These are phyloP conservation scores for Nicotiana sylvestris DNA, from an alignment of 257 asterid genomes.

Conservation along the genomic window DNA sequence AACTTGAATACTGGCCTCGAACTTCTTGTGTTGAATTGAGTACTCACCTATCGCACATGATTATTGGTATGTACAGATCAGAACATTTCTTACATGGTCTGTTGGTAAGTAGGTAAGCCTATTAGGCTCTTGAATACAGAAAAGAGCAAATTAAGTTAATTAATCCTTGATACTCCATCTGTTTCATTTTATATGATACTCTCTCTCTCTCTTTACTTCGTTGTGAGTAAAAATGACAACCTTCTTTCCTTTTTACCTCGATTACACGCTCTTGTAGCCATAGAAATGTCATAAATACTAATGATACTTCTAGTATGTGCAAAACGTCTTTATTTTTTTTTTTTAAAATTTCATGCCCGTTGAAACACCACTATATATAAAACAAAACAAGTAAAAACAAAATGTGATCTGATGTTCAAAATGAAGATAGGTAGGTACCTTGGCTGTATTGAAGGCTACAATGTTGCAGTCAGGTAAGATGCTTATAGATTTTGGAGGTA, in stretches of 20 bases:
- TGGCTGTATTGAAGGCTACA: slow-evolving; percentile 73
- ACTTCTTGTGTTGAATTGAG: slow-evolving; percentile 44
- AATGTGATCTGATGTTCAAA: not conserved
- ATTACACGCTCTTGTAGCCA: too few relatives aligned
- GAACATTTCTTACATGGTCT: not conserved
- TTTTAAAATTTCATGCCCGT: too few relatives aligned
- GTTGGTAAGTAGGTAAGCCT: not conserved
- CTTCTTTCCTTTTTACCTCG: too few relatives aligned
- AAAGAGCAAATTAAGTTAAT: too few relatives aligned
- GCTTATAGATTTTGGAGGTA: slow-evolving; percentile 76
- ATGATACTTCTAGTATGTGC: too few relatives aligned
- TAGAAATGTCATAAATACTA: too few relatives aligned
- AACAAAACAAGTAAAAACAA: not conserved
- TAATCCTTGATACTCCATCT: too few relatives aligned
- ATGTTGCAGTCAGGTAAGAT: slow-evolving; percentile 73
- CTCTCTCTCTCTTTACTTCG: too few relatives aligned
- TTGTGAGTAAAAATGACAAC: too few relatives aligned
- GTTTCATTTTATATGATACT: too few relatives aligned
- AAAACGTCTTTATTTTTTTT: too few relatives aligned
- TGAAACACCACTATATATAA: not conserved
- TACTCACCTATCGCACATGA: slow-evolving; percentile 33
- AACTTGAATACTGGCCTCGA: slow-evolving; percentile 32
- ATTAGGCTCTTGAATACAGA: not conserved
- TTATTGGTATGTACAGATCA: not conserved
- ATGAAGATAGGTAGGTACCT: slow-evolving; percentile 33